A percentile compares a stretch with the other conserved stretches of the same genome.
Evolutionary conservation across 1,284 basidiomycete genomes (phyloP).

Genomic region (Cutaneotrichosporon sp.): DNA sequence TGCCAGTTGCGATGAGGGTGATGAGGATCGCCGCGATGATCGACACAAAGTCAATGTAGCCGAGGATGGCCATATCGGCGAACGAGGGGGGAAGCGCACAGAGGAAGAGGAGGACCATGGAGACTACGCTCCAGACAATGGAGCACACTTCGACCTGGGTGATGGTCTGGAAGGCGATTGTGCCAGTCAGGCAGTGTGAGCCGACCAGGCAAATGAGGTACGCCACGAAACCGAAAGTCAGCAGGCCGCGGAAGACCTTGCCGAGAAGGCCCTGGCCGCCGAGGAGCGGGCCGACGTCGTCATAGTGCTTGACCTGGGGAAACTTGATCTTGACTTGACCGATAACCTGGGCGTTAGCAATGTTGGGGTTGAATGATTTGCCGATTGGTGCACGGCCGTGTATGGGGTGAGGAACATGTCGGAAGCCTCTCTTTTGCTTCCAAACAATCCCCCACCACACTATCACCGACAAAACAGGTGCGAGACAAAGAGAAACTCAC

Average conservation of each 20-base stretch:
- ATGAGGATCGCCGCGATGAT: slow-evolving; percentile 36
- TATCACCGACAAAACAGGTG: too few relatives aligned
- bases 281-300: slow-evolving; percentile 23
- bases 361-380: background rate
- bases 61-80: slow-evolving; percentile 38
- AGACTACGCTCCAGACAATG: slow-evolving; percentile 20
- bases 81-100: slow-evolving; percentile 23
- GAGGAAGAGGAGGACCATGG: slow-evolving; percentile 23
- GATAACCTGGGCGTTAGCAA: slow-evolving; percentile 2
- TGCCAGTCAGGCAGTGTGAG: slow-evolving; percentile 23
- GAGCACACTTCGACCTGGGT: slow-evolving; percentile 15
- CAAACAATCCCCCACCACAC: too few relatives aligned
- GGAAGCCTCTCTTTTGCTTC: background rate
- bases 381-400: background rate
- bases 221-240: slow-evolving; percentile 16
- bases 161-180: slow-evolving; percentile 23
- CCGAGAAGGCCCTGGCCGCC: background rate
- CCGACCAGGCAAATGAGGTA: slow-evolving; percentile 26
- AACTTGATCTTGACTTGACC: slow-evolving; percentile 28
- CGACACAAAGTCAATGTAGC: slow-evolving; percentile 46
- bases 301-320: slow-evolving; percentile 25
- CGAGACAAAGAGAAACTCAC: too few relatives aligned
- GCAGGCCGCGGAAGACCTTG: background rate
- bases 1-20: slow-evolving; percentile 40
- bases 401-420: background rate